phyloP scores from a whole-genome alignment of 495 filamentous ascomycete species.

The Pseudoneurospora amorphoporcata region DNA sequence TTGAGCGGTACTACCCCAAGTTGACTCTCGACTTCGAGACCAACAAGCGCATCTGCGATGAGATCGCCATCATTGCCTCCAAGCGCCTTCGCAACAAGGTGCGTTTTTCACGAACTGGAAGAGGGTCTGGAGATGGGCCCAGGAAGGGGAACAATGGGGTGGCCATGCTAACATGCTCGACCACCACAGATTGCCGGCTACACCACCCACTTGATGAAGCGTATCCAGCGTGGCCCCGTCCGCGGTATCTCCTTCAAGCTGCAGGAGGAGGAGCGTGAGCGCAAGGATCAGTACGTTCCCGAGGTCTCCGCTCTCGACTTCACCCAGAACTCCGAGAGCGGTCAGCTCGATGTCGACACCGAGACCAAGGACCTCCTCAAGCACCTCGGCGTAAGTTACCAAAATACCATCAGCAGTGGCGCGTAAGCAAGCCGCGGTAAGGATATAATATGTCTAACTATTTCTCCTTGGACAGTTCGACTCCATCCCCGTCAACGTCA shows the following conservation, averaged over 20 bases:
- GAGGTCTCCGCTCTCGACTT: conserved; percentile 98
- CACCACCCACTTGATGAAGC: conserved; percentile 95
- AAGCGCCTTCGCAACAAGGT: conserved; percentile 99
- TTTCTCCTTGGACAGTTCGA: conserved; percentile 60
- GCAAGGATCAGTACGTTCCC: conserved; percentile 99
- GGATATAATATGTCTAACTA: conserved; percentile 8
- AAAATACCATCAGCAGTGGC: not conserved
- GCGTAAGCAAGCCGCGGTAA: not conserved
- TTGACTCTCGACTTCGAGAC: conserved; percentile 99
- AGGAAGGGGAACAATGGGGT: not conserved
- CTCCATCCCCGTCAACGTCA: conserved; percentile 89
- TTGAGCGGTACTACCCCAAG: conserved; percentile 98
- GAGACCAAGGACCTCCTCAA: conserved; percentile 99
- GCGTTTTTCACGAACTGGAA: not conserved
- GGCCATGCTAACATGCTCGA: conserved; percentile 4
- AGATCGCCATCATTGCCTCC: conserved; percentile 97
- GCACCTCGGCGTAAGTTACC: conserved; percentile 84
- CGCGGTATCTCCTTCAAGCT: conserved; percentile 99
- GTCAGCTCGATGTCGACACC: conserved; percentile 84
- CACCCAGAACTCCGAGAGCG: conserved; percentile 78
- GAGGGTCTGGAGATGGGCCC: not conserved
- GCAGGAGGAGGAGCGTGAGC: conserved; percentile 98
- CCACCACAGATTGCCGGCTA: conserved; percentile 87
- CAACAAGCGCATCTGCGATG: conserved; percentile 99
- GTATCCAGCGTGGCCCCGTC: conserved; percentile 97